Conservation (phyloP, 176 grass and related monocot genomes). For the Carex cristatella region DNA sequence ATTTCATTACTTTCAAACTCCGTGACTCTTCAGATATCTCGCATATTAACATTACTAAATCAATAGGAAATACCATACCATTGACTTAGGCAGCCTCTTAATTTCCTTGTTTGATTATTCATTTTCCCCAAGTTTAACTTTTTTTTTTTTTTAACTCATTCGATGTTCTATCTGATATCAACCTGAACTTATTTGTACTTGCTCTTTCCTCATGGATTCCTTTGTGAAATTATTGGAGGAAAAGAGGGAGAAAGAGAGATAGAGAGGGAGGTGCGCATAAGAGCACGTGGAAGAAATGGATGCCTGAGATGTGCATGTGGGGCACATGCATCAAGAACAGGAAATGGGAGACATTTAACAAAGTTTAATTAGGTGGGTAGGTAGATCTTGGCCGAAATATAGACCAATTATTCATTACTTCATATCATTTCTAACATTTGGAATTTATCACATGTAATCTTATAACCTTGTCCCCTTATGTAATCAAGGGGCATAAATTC, state of each 20-base stretch:
- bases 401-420: constrained; percentile 7
- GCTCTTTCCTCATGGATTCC: not conserved
- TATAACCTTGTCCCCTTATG: constrained; percentile 8
- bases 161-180: no score
- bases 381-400: constrained; percentile 1
- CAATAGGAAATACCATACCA: no score
- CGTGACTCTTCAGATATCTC: not conserved
- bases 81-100: no score
- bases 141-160: no score
- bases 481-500: not conserved
- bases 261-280: not conserved
- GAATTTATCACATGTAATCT: constrained; percentile 18
- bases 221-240: not conserved
- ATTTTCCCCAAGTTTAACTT: no score
- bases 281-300: constrained; percentile 22
- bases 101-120: no score
- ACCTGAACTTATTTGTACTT: not conserved
- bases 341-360: constrained; percentile 23
- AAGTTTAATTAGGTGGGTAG: constrained; percentile 5
- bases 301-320: constrained; percentile 15
- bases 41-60: no score
- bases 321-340: constrained; percentile 14
- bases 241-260: not conserved
- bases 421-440: not conserved
- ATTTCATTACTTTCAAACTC: no score